Percentiles rank a stretch among this genome's conserved stretches.
Evolutionary conservation across 805 yeast genomes (phyloP).

Genomic region (Pichia thaimueangensis): DNA sequence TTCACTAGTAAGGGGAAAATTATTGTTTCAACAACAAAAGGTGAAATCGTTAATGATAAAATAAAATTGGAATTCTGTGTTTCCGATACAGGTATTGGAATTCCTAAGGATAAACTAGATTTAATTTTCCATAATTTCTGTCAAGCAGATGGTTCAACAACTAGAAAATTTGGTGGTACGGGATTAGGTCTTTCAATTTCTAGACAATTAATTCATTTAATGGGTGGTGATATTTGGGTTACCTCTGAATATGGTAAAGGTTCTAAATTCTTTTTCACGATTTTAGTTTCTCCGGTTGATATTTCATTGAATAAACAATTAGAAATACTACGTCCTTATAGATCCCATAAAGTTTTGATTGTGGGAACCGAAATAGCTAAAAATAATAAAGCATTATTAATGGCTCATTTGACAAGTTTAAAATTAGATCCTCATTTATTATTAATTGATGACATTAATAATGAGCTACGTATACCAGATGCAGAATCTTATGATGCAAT

Average conservation of each 20-base stretch:
- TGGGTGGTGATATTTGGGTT: conserved; percentile 96
- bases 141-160: conserved; percentile 91
- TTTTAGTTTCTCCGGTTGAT: conserved; percentile 68
- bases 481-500: conserved; percentile 71
- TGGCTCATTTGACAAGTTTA: conserved; percentile 43
- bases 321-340: conserved; percentile 66
- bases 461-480: conserved; percentile 45
- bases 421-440: conserved; percentile 51
- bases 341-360: conserved; percentile 61
- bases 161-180: conserved; percentile 89
- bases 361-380: conserved; percentile 58
- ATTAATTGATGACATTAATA: conserved; percentile 44
- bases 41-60: conserved; percentile 33
- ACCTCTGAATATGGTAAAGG: conserved; percentile 75
- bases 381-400: conserved; percentile 45
- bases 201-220: conserved; percentile 75
- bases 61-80: conserved; percentile 73
- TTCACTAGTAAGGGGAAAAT: conserved; percentile 82
- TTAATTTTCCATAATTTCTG: conserved; percentile 85
- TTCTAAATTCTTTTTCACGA: conserved; percentile 75
- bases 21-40: conserved; percentile 52
- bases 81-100: conserved; percentile 87
- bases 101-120: conserved; percentile 76
- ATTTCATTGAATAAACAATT: conserved; percentile 56
- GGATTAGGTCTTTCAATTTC: conserved; percentile 87